Conservation (phyloP, 2,329 filamentous ascomycete species). For the Myriosclerotinia scirpicola region DNA sequence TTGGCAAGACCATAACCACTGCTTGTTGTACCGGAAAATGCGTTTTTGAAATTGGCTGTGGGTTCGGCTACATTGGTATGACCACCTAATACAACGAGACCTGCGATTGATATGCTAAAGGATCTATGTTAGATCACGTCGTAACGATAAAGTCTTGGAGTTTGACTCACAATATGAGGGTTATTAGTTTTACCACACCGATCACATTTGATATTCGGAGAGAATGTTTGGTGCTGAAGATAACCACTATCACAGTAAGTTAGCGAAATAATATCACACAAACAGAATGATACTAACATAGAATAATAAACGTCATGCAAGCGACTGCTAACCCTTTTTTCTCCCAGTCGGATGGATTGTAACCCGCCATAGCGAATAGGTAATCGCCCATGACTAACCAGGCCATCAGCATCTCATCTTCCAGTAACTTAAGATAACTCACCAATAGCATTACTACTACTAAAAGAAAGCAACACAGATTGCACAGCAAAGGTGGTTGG, state of each 20-base stretch:
- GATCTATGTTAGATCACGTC: not conserved
- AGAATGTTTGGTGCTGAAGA: slow-evolving; percentile 58
- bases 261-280: not conserved
- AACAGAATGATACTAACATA: slow-evolving; percentile 47
- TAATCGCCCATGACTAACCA: slow-evolving; percentile 58
- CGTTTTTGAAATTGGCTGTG: slow-evolving; percentile 53
- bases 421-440: not conserved
- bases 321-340: slow-evolving; percentile 66
- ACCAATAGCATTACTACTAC: slow-evolving; percentile 62
- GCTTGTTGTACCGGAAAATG: slow-evolving; percentile 51
- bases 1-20: slow-evolving; percentile 54
- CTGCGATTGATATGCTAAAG: slow-evolving; percentile 53
- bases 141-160: not conserved
- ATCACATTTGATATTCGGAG: slow-evolving; percentile 57
- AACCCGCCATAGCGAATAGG: slow-evolving; percentile 56
- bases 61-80: slow-evolving; percentile 52
- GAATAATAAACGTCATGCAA: slow-evolving; percentile 40
- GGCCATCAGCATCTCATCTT: not conserved
- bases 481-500: slow-evolving; percentile 65
- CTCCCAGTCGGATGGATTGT: slow-evolving; percentile 58
- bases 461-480: slow-evolving; percentile 63
- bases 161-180: slow-evolving; percentile 54
- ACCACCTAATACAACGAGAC: slow-evolving; percentile 62
- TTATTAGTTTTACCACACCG: slow-evolving; percentile 59
- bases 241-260: slow-evolving; percentile 40